Evolutionary conservation across 805 yeast genomes (phyloP), one percentile per base, ranked within the genome.

Genomic region (Lachancea fermentati): DNA sequence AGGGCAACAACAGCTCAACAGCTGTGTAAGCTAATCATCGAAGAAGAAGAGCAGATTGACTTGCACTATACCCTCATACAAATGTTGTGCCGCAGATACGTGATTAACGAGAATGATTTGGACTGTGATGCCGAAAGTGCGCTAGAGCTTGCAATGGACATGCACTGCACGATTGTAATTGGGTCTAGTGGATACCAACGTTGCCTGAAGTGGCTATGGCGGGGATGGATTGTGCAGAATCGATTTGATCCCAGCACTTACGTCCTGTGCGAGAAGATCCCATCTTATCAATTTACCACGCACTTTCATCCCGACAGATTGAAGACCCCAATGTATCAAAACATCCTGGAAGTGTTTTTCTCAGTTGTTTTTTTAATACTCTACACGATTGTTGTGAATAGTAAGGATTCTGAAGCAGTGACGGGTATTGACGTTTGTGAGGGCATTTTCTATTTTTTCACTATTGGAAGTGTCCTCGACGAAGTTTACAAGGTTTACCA

Each of bases 201-300:
- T 39, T 85, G 95, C 64, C 73, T 86, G 53, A 78, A 81, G 49
- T 87, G 95, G 95, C 62, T 87, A 36, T 87, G 96, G 96, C 68
- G 89, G 42, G 96, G 96, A 19, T 85, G 95, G 95, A 84, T 87
- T 46, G 72, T 84, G 37, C 95, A 86, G 62, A 75, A 82, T 16
- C 75, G 79, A 9, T 60, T 58, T 11, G 86, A 85, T 55, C 85
- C 93, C 4, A 71, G 75, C 17, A 77, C 79, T 12, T 87, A 82
- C 51, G 79, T 76, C 18, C 54, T 80, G 41, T 85, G 81, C 58
- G 73, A 71, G 45, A 78, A 78, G 0, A 73, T 79, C 11, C 69
- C 78, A 1, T 76, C 79, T 17, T 65, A 78, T 4, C 65, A 70
- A 11, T 66, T 84, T 43, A 48, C 62, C 39, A 60, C 73, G 2